Evolutionary conservation across 441 rosid species (phyloP).

Genomic region (Gossypium schwendimanii): DNA sequence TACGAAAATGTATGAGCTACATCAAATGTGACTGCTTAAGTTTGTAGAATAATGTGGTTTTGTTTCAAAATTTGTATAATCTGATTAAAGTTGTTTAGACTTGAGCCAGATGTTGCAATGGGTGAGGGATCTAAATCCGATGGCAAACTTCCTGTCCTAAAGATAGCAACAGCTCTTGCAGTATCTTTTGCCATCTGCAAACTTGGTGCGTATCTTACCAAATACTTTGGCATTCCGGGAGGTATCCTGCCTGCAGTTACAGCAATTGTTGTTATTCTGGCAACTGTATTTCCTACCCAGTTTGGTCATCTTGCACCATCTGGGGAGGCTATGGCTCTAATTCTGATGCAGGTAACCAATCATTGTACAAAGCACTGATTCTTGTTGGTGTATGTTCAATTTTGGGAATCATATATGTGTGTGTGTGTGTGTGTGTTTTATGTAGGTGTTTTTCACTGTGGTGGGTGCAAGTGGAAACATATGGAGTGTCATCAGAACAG

Average conservation of each 20-base stretch:
- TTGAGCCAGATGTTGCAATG: constrained; percentile 37
- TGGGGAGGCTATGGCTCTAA: constrained; percentile 82
- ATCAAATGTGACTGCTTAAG: background rate
- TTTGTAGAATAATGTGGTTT: background rate
- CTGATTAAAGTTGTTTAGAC: constrained; percentile 1
- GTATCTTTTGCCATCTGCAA: constrained; percentile 83
- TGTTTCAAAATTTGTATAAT: background rate
- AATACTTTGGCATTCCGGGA: constrained; percentile 55
- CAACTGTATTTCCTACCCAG: constrained; percentile 55
- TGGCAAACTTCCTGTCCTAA: constrained; percentile 50
- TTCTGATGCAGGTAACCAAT: constrained; percentile 74
- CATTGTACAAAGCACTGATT: background rate
- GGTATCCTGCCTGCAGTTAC: constrained; percentile 75
- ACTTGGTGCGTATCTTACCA: constrained; percentile 40
- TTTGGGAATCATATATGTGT: background rate
- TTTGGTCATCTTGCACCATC: constrained; percentile 70
- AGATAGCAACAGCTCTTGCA: constrained; percentile 61
- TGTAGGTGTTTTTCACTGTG: constrained; percentile 70
- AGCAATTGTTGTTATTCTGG: constrained; percentile 60
- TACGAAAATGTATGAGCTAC: background rate
- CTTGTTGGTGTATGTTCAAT: background rate
- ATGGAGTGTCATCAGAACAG: constrained; percentile 69
- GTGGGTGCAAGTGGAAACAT: constrained; percentile 85
- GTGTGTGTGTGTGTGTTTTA: background rate
- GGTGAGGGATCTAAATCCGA: constrained; percentile 28